These are phyloP conservation scores for Smallanthus sonchifolius DNA, from an alignment of 129 eudicot genomes.

Conservation along the genomic window DNA sequence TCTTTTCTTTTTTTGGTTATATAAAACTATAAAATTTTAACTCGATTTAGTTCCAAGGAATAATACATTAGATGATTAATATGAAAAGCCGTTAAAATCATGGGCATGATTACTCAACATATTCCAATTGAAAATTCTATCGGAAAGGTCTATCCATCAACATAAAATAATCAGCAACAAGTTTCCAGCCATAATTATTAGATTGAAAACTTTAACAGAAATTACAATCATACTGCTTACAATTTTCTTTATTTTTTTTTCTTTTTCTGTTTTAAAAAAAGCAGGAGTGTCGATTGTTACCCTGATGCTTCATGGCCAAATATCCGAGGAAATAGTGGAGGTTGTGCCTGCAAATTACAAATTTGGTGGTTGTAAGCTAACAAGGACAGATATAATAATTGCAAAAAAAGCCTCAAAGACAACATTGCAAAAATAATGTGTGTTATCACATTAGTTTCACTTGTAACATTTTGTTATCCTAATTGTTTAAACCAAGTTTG, in stretches of 20 bases:
- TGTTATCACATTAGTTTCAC: not conserved
- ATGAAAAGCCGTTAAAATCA: not conserved
- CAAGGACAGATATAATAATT: not conserved
- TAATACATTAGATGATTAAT: not conserved
- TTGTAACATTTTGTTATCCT: too few species aligned
- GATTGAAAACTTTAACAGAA: not conserved
- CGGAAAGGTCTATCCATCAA: not conserved
- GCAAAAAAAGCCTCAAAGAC: not conserved
- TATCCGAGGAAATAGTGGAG: slow-evolving; percentile 73
- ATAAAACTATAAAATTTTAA: not conserved
- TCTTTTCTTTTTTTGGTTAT: not conserved
- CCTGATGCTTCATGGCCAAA: slow-evolving; percentile 99
- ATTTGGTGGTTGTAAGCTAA: not conserved
- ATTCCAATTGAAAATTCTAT: not conserved
- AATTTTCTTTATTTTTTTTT: not conserved
- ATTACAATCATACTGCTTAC: not conserved
- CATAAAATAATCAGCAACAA: not conserved
- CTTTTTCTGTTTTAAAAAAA: not conserved
- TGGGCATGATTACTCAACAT: not conserved
- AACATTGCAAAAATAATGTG: not conserved
- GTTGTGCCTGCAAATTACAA: slow-evolving; percentile 55
- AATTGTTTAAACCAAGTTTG: too few species aligned
- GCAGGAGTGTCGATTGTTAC: slow-evolving; percentile 32
- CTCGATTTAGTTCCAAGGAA: not conserved
- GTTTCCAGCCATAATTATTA: not conserved